Conservation (phyloP, 192 early-diverging fungal species). For the Podila clonocystis region DNA sequence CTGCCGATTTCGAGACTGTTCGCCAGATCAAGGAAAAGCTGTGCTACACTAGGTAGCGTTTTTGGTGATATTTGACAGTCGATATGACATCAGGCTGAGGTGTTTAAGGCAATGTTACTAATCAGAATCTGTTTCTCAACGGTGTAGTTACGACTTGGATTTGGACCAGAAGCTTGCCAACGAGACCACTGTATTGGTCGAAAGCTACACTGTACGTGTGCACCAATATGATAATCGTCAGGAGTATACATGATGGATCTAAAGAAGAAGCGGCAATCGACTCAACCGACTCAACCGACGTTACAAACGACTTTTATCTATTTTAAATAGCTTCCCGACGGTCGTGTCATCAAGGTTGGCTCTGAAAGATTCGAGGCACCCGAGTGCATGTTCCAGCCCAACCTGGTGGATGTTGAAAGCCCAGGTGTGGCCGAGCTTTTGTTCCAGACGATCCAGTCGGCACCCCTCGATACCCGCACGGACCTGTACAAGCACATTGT, state of each 20-base stretch:
- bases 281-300: not conserved
- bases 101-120: not conserved
- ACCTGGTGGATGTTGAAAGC: constrained; percentile 95
- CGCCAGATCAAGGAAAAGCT: constrained; percentile 98
- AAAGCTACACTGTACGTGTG: constrained; percentile 88
- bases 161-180: constrained; percentile 94
- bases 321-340: constrained; percentile 86
- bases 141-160: constrained; percentile 88
- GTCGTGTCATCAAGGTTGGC: constrained; percentile 97
- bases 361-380: constrained; percentile 99
- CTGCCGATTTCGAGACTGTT: constrained; percentile 98
- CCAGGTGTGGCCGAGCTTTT: constrained; percentile 95
- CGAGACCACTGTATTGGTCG: constrained; percentile 97
- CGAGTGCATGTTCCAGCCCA: constrained; percentile 98
- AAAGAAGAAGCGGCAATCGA: not conserved
- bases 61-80: no score
- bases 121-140: not conserved
- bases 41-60: constrained; percentile 90
- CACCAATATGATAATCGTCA: not conserved
- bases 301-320: not conserved
- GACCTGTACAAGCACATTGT: constrained; percentile 99
- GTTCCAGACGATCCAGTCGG: constrained; percentile 91
- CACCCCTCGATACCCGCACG: constrained; percentile 90
- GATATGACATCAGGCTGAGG: not conserved
- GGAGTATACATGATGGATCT: no score